Percentiles rank a stretch among this genome's conserved stretches.
These are phyloP conservation scores for Candida yuanshanica DNA, from an alignment of 805 yeast species.

Conservation along the genomic window DNA sequence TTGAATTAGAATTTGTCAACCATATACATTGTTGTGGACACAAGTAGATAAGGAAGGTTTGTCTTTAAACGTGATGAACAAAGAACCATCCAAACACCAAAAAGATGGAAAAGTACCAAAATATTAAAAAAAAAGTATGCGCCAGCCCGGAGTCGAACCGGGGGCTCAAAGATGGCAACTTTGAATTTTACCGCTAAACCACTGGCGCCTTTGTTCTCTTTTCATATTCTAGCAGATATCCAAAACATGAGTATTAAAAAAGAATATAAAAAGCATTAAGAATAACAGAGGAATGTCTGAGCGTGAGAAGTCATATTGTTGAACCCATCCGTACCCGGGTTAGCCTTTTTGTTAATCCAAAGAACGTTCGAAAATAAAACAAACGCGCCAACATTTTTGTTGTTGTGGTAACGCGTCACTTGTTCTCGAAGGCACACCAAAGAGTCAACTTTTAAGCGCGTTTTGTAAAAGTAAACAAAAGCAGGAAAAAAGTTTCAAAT, in stretches of 20 bases:
- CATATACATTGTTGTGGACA: no score
- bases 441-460: background rate
- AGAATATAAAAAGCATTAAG: background rate
- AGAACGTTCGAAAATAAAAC: no score
- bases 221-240: background rate
- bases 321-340: no score
- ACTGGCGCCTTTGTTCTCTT: constrained; percentile 19
- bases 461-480: background rate
- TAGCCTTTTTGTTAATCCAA: no score
- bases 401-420: background rate
- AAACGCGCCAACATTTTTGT: background rate
- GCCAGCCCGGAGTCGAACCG: constrained; percentile 22
- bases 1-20: no score
- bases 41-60: no score
- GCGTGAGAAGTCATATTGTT: no score
- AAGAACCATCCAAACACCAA: background rate
- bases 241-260: no score
- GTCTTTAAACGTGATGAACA: no score
- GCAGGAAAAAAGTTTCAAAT: background rate
- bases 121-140: constrained; percentile 7
- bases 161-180: constrained; percentile 52
- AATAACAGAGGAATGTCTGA: background rate
- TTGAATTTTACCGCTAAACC: constrained; percentile 48
- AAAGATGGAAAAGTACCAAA: no score
- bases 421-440: background rate